Evolutionary conservation across 1,139 yeast genomes (phyloP), one percentile per base, ranked within the genome.

Genomic region (Sporopachydermia cereana): DNA sequence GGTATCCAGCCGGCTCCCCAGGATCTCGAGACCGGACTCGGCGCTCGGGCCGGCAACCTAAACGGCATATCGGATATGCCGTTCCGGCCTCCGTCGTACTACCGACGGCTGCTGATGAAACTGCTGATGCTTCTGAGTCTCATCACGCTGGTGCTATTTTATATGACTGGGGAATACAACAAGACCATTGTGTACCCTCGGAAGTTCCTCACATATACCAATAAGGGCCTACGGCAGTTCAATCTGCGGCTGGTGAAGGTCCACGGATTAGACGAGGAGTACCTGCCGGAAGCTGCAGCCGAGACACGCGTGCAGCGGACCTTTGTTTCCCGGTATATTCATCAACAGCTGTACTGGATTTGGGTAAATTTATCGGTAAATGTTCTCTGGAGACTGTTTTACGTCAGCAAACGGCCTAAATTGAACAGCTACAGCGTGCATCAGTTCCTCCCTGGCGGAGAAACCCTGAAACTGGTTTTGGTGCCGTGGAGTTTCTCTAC

Each of bases 141-240:
- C 16, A 77, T 88, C 34, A 84, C 96, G 0, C 64, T 88, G 46
- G 71, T 79, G 42, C 67, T 91, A 41, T 91, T 86, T 62, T 88
- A 84, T 56, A 64, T 91, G 34, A 83, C 95, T 24, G 98, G 97
- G 2, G 93, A 88, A 61, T 89, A 89, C 60, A 77, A 76, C 49
- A 76, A 91, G 50, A 85, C 96, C 0, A 83, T 91, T 49, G 84
- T 84, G 7, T 68, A 80, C 42, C 95, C 96, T 2, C 72, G 95
- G 47, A 74, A 76, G 56, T 89, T 88, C 59, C 66, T 89, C 46
- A 69, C 79, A 2, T 76, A 84, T 23, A 79, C 96, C 2, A 91
- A 91, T 60, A 86, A 85, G 57, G 96, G 96, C 0, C 67, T 89
- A 39, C 67, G 96, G 46, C 91, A 84, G 55, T 68, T 89, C 53